phyloP scores from a whole-genome alignment of 495 filamentous ascomycete genomes.

The Penicillium bialowiezense region DNA sequence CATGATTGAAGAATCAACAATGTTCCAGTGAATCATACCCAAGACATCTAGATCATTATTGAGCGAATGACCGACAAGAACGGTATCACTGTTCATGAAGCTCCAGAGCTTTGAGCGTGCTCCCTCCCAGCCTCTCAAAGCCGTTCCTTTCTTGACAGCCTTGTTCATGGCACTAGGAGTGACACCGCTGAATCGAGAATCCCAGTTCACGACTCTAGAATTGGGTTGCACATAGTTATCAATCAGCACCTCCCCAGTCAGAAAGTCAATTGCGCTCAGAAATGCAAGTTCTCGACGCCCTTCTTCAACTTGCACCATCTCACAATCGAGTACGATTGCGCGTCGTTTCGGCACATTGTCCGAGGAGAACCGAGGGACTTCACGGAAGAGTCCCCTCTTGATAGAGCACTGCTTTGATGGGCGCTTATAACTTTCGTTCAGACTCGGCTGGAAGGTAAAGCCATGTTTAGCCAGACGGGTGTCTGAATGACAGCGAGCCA shows the following conservation, averaged over 20 bases:
- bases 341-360: neutral
- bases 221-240: slow-evolving; percentile 39
- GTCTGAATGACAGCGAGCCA: slow-evolving; percentile 4
- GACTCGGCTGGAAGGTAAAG: neutral
- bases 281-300: slow-evolving; percentile 18
- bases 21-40: slow-evolving; percentile 36
- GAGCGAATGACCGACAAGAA: slow-evolving; percentile 46
- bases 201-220: slow-evolving; percentile 32
- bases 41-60: slow-evolving; percentile 42
- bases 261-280: slow-evolving; percentile 42
- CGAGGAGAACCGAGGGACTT: neutral
- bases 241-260: slow-evolving; percentile 46
- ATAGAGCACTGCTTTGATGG: neutral
- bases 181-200: slow-evolving; percentile 36
- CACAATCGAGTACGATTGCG: slow-evolving; percentile 33
- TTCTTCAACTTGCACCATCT: slow-evolving; percentile 26
- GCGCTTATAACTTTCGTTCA: neutral
- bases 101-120: slow-evolving; percentile 38
- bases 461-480: slow-evolving; percentile 3
- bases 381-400: slow-evolving; percentile 2
- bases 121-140: slow-evolving; percentile 36
- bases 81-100: slow-evolving; percentile 38
- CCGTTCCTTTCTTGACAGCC: slow-evolving; percentile 28
- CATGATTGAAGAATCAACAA: slow-evolving; percentile 39
- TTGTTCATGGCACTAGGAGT: slow-evolving; percentile 22